These are phyloP conservation scores for Entamoeba invadens DNA, from an alignment of 208 protist species.

Conservation along the genomic window DNA sequence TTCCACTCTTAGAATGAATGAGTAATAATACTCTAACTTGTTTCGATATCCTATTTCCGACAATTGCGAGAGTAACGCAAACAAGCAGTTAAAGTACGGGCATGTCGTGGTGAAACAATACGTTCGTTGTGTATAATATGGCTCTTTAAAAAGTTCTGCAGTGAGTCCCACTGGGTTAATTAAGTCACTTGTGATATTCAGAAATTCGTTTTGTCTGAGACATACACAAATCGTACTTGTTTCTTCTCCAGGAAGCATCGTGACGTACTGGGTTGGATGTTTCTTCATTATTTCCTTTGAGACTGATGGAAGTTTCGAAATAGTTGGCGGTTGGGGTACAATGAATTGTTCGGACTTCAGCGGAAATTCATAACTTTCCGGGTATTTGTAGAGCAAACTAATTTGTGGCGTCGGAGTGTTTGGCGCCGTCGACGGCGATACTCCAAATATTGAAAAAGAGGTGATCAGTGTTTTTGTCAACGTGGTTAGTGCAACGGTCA, in stretches of 20 bases:
- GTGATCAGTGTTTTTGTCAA: neutral
- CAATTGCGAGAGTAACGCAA: neutral
- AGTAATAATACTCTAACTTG: neutral
- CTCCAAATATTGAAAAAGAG: neutral
- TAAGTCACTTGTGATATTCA: neutral
- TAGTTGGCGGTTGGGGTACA: neutral
- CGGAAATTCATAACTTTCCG: neutral
- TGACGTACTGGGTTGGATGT: neutral
- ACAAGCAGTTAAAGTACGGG: neutral
- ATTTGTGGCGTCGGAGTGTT: neutral
- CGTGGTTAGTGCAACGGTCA: neutral
- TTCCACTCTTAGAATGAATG: neutral
- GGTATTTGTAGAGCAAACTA: neutral
- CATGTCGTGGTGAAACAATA: neutral
- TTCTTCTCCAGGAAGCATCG: neutral
- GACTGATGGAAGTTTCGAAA: neutral
- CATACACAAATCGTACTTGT: neutral
- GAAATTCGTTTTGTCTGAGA: neutral
- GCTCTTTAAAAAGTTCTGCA: neutral
- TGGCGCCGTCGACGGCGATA: neutral
- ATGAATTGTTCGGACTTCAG: neutral
- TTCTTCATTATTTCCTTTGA: neutral
- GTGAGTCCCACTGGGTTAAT: neutral
- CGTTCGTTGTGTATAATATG: neutral
- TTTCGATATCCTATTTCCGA: neutral